These are phyloP conservation scores for Solanum piurae DNA, from an alignment of 257 asterid genomes.

Conservation along the genomic window DNA sequence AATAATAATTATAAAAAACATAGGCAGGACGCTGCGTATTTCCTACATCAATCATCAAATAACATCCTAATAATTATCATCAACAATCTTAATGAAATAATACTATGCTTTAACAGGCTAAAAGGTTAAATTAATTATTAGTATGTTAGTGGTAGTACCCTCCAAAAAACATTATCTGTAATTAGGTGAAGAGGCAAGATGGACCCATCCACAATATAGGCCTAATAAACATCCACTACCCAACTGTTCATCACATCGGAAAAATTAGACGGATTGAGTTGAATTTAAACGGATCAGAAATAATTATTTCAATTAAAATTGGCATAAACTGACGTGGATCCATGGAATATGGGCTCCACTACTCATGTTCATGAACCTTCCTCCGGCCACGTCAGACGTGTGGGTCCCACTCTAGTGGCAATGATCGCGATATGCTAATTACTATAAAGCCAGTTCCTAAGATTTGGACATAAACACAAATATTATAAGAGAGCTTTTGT, in stretches of 20 bases:
- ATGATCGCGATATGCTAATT: too few species aligned
- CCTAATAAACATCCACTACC: neutral
- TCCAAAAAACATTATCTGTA: neutral
- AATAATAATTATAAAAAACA: neutral
- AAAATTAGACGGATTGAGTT: neutral
- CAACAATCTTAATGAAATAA: neutral
- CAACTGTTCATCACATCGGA: neutral
- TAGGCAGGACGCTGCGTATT: neutral
- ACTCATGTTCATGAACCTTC: neutral
- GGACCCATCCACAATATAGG: neutral
- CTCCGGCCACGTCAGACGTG: conserved; percentile 1
- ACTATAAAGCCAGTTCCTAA: neutral
- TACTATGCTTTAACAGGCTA: neutral
- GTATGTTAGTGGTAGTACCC: neutral
- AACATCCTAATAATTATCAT: neutral
- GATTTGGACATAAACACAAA: neutral
- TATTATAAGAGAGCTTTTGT: neutral
- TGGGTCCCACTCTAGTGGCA: neutral
- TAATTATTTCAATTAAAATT: neutral
- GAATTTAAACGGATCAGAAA: neutral
- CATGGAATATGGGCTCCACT: conserved; percentile 21
- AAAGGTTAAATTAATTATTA: neutral
- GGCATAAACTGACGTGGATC: conserved; percentile 63
- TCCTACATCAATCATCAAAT: neutral
- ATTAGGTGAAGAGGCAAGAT: neutral